Percentiles rank a stretch among this genome's conserved stretches.
These are phyloP conservation scores for Medakamo hakoo DNA, from an alignment of 139 green algal species.

Conservation along the genomic window DNA sequence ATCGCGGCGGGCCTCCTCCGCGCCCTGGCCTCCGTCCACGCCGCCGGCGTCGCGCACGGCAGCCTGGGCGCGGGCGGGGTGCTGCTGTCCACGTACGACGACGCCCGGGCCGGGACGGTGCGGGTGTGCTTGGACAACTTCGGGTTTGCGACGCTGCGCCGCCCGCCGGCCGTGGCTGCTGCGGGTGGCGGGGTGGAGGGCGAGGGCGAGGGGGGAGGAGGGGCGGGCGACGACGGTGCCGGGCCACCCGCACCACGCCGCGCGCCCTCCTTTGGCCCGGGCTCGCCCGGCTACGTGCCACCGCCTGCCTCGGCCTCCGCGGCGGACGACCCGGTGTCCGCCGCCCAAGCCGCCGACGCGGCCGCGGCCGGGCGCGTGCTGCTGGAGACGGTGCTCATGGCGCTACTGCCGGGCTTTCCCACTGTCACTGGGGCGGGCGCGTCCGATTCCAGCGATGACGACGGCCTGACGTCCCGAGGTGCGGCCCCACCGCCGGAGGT, in stretches of 20 bases:
- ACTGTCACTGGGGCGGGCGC: no score
- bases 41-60: slow-evolving; percentile 42
- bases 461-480: no score
- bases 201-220: background rate
- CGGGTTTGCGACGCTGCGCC: slow-evolving; percentile 32
- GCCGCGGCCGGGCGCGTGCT: background rate
- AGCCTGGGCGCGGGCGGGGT: slow-evolving; percentile 43
- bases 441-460: no score
- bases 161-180: no score
- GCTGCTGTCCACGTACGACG: slow-evolving; percentile 40
- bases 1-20: slow-evolving; percentile 21
- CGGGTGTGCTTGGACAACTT: slow-evolving; percentile 69
- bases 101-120: slow-evolving; percentile 21
- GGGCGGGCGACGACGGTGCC: no score
- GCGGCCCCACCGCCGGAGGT: no score
- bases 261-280: no score
- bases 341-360: background rate
- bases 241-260: no score
- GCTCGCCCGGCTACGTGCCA: no score
- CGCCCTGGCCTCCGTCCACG: slow-evolving; percentile 42
- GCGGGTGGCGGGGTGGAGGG: background rate
- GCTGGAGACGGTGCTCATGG: background rate
- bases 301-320: no score
- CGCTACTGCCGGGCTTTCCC: no score
- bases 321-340: background rate